Conservation (phyloP, 768 basidiomycete genomes). For the Dendrothele bispora region DNA sequence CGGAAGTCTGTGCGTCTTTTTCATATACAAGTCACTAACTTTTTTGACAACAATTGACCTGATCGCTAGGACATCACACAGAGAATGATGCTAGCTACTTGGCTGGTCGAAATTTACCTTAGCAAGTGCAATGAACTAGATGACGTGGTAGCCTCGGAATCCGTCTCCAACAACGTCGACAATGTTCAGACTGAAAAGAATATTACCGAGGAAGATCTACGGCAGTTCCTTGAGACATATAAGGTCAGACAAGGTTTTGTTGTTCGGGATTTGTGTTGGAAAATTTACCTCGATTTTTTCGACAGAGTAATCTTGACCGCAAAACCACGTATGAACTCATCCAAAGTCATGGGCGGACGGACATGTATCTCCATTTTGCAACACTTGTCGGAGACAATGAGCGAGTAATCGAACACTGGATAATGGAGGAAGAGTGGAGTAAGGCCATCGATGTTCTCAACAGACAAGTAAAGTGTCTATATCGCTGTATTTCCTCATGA, state of each 20-base stretch:
- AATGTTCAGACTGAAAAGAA: slow-evolving; percentile 78
- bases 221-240: slow-evolving; percentile 92
- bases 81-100: slow-evolving; percentile 96
- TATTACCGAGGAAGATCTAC: slow-evolving; percentile 90
- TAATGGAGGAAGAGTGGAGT: slow-evolving; percentile 88
- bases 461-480: slow-evolving; percentile 62
- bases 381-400: slow-evolving; percentile 76
- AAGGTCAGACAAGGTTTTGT: slow-evolving; percentile 54
- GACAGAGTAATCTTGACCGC: slow-evolving; percentile 81
- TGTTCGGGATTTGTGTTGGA: not conserved
- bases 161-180: slow-evolving; percentile 76
- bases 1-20: slow-evolving; percentile 77
- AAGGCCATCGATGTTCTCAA: slow-evolving; percentile 90
- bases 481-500: not conserved
- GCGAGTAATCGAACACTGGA: slow-evolving; percentile 89
- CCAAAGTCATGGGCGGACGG: slow-evolving; percentile 88
- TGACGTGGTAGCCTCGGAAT: slow-evolving; percentile 88
- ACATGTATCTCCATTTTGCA: slow-evolving; percentile 91
- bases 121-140: slow-evolving; percentile 96
- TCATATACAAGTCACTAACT: not conserved
- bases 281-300: not conserved
- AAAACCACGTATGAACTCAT: slow-evolving; percentile 91
- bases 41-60: not conserved
- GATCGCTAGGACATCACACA: slow-evolving; percentile 78
- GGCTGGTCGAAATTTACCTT: slow-evolving; percentile 97